A percentile compares a stretch with the other conserved stretches of the same genome.
Evolutionary conservation across 2,329 filamentous ascomycete species (phyloP).

Genomic region (Dactylonectria estremocensis): DNA sequence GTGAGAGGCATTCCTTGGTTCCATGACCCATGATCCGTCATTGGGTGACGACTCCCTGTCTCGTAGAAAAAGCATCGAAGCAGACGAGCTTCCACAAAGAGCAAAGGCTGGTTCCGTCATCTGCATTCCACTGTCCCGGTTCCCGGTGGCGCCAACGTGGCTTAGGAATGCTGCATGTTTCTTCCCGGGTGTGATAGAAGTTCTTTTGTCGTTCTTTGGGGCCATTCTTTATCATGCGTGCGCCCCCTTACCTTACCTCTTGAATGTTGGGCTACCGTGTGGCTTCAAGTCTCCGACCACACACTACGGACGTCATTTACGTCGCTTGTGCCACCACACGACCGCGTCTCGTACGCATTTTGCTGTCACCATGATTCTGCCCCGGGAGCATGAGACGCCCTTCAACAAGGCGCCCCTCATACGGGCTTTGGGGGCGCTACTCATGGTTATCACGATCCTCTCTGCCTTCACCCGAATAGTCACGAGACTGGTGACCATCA

Average conservation of each 20-base stretch:
- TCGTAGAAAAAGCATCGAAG: neutral
- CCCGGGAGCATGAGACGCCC: constrained; percentile 41
- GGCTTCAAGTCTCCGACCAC: neutral
- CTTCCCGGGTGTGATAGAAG: neutral
- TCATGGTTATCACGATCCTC: constrained; percentile 43
- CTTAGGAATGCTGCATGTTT: neutral
- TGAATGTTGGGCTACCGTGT: neutral
- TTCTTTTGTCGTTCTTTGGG: neutral
- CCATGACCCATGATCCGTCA: neutral
- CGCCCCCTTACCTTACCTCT: neutral
- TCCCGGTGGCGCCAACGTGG: neutral
- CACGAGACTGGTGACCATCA: constrained; percentile 32
- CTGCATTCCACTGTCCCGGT: neutral
- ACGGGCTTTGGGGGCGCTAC: constrained; percentile 39
- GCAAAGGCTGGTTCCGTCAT: neutral
- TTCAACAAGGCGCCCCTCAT: constrained; percentile 44
- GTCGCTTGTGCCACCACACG: neutral
- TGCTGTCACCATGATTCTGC: constrained; percentile 20
- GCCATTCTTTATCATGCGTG: neutral
- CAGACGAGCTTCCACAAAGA: neutral
- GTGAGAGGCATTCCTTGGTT: neutral
- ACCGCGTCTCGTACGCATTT: neutral
- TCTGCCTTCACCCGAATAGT: constrained; percentile 36
- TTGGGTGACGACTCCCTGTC: neutral
- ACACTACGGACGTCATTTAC: neutral